Conservation (phyloP, 1,139 yeast species). For the Yamadazyma spencermartinsiae region DNA sequence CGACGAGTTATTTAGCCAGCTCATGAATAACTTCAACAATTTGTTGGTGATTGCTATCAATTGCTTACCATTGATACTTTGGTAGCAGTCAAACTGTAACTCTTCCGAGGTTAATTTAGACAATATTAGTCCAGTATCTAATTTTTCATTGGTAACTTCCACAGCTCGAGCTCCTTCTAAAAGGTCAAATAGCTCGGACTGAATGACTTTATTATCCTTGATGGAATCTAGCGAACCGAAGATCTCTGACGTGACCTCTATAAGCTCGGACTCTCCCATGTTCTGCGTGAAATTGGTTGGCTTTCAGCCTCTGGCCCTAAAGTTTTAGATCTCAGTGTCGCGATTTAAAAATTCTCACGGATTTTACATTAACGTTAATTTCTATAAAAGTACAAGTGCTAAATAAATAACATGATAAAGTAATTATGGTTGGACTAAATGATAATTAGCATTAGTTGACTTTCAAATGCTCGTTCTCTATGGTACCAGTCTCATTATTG, state of each 20-base stretch:
- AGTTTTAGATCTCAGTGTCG: neutral
- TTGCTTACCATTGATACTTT: constrained; percentile 32
- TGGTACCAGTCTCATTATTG: constrained; percentile 7
- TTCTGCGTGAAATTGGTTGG: no score
- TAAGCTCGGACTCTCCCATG: constrained; percentile 24
- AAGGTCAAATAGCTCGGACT: constrained; percentile 54
- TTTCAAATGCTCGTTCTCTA: neutral
- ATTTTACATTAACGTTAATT: no score
- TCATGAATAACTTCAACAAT: constrained; percentile 44
- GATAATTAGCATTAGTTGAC: no score
- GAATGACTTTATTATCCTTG: constrained; percentile 45
- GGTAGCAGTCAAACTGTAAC: constrained; percentile 33
- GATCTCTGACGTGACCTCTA: constrained; percentile 48
- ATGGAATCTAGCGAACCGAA: constrained; percentile 31
- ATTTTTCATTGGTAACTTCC: constrained; percentile 59
- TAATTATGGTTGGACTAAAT: no score
- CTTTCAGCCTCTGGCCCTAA: neutral
- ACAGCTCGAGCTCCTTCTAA: constrained; percentile 76
- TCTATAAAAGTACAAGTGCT: no score
- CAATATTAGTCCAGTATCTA: constrained; percentile 61
- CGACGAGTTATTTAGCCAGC: constrained; percentile 65
- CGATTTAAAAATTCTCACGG: no score
- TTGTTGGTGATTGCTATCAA: constrained; percentile 50
- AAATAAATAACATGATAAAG: no score
- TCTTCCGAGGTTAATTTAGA: constrained; percentile 38